Base-by-base conservation (phyloP, 768 basidiomycete genomes). In the Termitomyces sp. region DNA sequence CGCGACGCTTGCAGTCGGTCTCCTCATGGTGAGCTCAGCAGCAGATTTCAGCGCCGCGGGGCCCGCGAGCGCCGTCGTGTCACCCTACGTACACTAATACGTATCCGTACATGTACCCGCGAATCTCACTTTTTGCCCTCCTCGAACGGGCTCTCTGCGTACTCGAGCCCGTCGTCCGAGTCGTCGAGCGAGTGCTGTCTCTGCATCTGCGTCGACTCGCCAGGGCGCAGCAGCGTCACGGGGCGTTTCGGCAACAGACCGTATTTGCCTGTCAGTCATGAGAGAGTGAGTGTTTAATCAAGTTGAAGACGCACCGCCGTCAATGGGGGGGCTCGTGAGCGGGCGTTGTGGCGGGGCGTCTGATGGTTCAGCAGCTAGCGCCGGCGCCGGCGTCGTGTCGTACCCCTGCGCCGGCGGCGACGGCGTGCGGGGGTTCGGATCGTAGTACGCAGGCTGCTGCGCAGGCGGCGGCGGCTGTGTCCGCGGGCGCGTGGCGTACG, bases 11-110 rank as follows among this genome's bases (percentile, higher is more conserved):
- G 33, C 60, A 94, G 91, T 93, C 61, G 92, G 92, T 2, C 74
- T 95, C 20, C 78, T 95, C 46, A 88, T 95, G 82, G 82, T 88
- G 22, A 76, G 86, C 64, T 70, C 76, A 41, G 87, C 88, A n/a
- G 67, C 64, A 10, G 85, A 86, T 36, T 89, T 90, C 69, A 67
- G 36, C 7, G 68, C 72, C 29, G 62, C 73, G 24, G 51, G 46
- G 29, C 62, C 72, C 13, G 70, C 72, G 26, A 63, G 63, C 29
- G 71, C 75, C 42, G 63, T 75, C 28, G 72, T 64, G 9, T 78
- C 74, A 10, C 76, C 75, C 44, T 75, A 69, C 68, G 73, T 76
- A 59, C 64, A 73, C 56, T 77, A 68, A 51, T 36, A 41, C 15
- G 16, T 16, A 37, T 16, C 15, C 5, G 34, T 36, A 36, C 34